Base-by-base conservation (phyloP, 805 yeast species). In the Pichia scutulata region DNA sequence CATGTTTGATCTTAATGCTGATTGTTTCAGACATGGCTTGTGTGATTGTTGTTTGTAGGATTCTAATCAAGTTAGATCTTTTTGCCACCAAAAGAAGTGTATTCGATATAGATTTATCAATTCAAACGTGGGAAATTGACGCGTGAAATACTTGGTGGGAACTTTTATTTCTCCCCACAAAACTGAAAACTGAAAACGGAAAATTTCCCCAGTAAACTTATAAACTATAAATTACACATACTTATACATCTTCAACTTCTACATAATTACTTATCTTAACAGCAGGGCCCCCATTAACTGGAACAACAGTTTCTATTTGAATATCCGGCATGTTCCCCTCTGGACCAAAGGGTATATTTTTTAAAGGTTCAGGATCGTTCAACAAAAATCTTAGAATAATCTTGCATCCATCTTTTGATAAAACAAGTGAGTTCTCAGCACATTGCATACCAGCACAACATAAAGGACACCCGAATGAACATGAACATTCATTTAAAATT, bases 391-490 rank as follows among this genome's bases (percentile, higher is more conserved):
- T 81, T 16, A 90, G 59, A 7, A 92, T 79, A 2, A 92, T 73
- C 14, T 77, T 67, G 0, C 96, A 89, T 0, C 93, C 98, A 13
- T 86, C 84, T 59, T 92, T 93, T 0, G 97, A 89, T 55, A 92
- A 69, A 7, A 93, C 98, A 48, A 84, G 69, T 60, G 84, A 81
- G 56, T 77, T 77, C 65, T 93, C 99, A 50, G 81, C 80, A 67
- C 99, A 93, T 48, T 77, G 79, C 0, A 86, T 70, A 1, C 87
- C 84, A 2, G 93, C 86, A n/a, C 89, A 84, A 70, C 99, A 93
- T 43, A 80, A 78, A 0, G 95, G 95, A 60, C 92, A 85, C 0
- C 92, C 92, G 59, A 67, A 65, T 3, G 65, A 70, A 75, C 84
- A 80, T 7, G 82, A 82, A 63, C 99, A 93, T 16, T 71, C 74